Evolutionary conservation across 192 early-diverging fungal genomes (phyloP).

Genomic region (Coemansia sp.): DNA sequence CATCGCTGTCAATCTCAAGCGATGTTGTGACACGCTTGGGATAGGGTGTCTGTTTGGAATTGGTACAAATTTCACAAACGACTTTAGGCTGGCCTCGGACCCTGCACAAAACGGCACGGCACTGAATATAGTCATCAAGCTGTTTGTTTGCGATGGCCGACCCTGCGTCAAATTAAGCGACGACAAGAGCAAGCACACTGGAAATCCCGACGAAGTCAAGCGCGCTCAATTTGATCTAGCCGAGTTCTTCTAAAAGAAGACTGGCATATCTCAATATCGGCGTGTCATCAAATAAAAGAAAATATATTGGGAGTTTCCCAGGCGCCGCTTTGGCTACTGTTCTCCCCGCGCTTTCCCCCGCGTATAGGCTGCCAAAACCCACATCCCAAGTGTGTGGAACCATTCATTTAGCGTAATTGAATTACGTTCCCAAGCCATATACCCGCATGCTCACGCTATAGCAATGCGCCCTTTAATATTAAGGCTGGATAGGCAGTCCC

Average conservation of each 20-base stretch:
- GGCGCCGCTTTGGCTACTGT: no score
- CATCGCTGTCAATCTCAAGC: conserved; percentile 56
- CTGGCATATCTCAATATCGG: no score
- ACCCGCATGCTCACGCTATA: background rate
- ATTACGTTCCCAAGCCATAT: no score
- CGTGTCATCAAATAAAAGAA: no score
- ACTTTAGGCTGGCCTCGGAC: conserved; percentile 54
- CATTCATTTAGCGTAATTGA: no score
- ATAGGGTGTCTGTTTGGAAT: conserved; percentile 70
- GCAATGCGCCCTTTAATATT: background rate
- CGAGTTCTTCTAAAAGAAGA: background rate
- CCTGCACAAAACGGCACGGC: conserved; percentile 46
- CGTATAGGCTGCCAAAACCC: no score
- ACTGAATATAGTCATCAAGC: conserved; percentile 78
- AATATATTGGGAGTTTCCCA: no score
- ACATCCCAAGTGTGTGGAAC: no score
- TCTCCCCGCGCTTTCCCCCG: no score
- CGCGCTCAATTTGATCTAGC: conserved; percentile 40
- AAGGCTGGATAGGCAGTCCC: no score
- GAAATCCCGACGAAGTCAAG: conserved; percentile 55
- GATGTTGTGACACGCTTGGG: conserved; percentile 43
- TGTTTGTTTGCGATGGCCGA: conserved; percentile 60
- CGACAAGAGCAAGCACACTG: conserved; percentile 64
- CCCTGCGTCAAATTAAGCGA: conserved; percentile 76
- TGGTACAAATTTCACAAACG: conserved; percentile 78